phyloP scores from a whole-genome alignment of 2,329 filamentous ascomycete genomes.

The Aureobasidium musti region DNA sequence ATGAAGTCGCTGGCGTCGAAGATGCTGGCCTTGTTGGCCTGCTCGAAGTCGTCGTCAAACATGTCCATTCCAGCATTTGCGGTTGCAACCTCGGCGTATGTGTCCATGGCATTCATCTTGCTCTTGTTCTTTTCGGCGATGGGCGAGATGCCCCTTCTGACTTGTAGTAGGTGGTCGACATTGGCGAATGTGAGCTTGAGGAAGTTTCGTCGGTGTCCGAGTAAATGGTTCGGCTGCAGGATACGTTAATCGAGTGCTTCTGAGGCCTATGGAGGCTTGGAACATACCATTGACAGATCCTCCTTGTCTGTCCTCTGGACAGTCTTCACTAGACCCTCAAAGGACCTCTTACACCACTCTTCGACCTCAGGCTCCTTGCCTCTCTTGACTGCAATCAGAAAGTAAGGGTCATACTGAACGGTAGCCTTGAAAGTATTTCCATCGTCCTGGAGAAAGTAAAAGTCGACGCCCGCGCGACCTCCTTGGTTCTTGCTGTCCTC shows the following conservation, averaged over 20 bases:
- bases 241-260: background rate
- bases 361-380: constrained; percentile 91
- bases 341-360: constrained; percentile 83
- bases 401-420: constrained; percentile 95
- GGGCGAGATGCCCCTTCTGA: constrained; percentile 79
- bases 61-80: constrained; percentile 85
- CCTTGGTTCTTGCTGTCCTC: constrained; percentile 81
- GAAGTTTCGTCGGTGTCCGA: constrained; percentile 87
- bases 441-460: constrained; percentile 93
- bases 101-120: constrained; percentile 95
- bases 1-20: constrained; percentile 94
- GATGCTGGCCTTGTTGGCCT: constrained; percentile 65
- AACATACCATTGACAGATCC: constrained; percentile 60
- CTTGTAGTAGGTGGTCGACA: constrained; percentile 80
- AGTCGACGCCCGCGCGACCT: constrained; percentile 88
- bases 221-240: constrained; percentile 75
- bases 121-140: constrained; percentile 96
- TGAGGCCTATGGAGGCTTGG: background rate
- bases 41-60: constrained; percentile 78
- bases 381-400: constrained; percentile 84
- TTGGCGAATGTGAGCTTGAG: constrained; percentile 85
- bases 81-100: constrained; percentile 95
- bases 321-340: constrained; percentile 77
- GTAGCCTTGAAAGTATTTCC: constrained; percentile 93
- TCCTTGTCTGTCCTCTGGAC: constrained; percentile 83